Conservation (phyloP, 345 rosid genomes). For the Linum trigynum region DNA sequence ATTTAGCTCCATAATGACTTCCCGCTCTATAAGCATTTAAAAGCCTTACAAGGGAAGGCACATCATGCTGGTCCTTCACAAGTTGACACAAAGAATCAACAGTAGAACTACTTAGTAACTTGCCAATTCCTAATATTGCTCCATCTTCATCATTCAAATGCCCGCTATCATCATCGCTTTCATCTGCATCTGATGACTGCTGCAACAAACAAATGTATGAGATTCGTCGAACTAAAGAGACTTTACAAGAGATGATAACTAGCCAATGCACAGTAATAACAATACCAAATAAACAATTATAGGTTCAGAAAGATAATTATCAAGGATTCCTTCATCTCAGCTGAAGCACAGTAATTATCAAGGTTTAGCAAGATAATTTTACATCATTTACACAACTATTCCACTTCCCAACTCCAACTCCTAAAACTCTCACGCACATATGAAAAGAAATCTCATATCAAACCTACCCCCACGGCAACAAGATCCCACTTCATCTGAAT, state of each 20-base stretch:
- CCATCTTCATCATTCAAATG: slow-evolving; percentile 26
- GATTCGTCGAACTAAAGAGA: background rate
- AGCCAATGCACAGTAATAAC: background rate
- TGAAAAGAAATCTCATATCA: too few relatives aligned
- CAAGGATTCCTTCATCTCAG: too few relatives aligned
- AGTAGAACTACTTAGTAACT: slow-evolving; percentile 35
- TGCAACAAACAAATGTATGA: slow-evolving; percentile 12
- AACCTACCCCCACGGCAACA: background rate
- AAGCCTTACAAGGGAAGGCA: slow-evolving; percentile 47
- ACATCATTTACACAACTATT: too few relatives aligned
- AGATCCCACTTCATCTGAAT: background rate
- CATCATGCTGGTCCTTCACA: slow-evolving; percentile 44
- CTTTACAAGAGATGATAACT: background rate
- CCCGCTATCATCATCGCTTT: slow-evolving; percentile 27
- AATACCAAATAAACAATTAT: background rate
- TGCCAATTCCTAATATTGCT: slow-evolving; percentile 19
- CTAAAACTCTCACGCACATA: too few relatives aligned
- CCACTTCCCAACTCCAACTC: too few relatives aligned
- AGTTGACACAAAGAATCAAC: slow-evolving; percentile 38
- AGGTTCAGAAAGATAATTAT: too few relatives aligned
- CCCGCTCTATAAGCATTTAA: slow-evolving; percentile 76
- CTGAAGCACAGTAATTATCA: too few relatives aligned
- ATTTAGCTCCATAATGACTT: slow-evolving; percentile 57
- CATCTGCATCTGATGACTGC: slow-evolving; percentile 45
- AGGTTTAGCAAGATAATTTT: too few relatives aligned